Conservation (phyloP, 257 asterid species). For the Rauvolfia tetraphylla region DNA sequence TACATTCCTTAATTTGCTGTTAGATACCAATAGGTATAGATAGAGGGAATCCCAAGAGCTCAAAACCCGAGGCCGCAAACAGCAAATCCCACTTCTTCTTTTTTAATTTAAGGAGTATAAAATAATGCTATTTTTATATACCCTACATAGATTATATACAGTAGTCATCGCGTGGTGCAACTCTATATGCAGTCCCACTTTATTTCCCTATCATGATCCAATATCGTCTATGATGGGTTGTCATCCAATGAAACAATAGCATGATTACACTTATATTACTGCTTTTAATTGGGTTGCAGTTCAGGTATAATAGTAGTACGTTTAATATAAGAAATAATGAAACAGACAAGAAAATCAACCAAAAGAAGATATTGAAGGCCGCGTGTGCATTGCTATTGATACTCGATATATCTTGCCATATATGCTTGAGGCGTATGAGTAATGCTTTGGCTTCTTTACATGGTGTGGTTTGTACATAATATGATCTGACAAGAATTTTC, state of each 20-base stretch:
- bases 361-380: no score
- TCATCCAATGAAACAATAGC: slow-evolving; percentile 30
- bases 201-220: slow-evolving; percentile 27
- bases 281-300: neutral
- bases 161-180: slow-evolving; percentile 20
- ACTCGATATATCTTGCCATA: no score
- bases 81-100: slow-evolving; percentile 71
- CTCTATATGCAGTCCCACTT: slow-evolving; percentile 22
- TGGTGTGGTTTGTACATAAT: slow-evolving; percentile 3
- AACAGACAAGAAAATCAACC: no score
- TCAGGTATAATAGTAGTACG: no score
- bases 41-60: slow-evolving; percentile 61
- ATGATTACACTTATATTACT: slow-evolving; percentile 17
- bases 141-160: slow-evolving; percentile 1
- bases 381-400: no score
- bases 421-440: slow-evolving; percentile 1
- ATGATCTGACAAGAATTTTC: slow-evolving; percentile 33
- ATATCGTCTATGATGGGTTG: slow-evolving; percentile 28
- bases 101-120: slow-evolving; percentile 3
- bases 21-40: slow-evolving; percentile 15
- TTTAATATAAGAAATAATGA: no score
- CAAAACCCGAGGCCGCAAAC: slow-evolving; percentile 42
- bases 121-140: neutral
- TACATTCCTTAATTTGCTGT: slow-evolving; percentile 16
- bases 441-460: slow-evolving; percentile 28